A percentile compares a stretch with the other conserved stretches of the same genome.
These are phyloP conservation scores for Nakaseomyces kungkrabaensis DNA, from an alignment of 1,139 yeast genomes.

Conservation along the genomic window DNA sequence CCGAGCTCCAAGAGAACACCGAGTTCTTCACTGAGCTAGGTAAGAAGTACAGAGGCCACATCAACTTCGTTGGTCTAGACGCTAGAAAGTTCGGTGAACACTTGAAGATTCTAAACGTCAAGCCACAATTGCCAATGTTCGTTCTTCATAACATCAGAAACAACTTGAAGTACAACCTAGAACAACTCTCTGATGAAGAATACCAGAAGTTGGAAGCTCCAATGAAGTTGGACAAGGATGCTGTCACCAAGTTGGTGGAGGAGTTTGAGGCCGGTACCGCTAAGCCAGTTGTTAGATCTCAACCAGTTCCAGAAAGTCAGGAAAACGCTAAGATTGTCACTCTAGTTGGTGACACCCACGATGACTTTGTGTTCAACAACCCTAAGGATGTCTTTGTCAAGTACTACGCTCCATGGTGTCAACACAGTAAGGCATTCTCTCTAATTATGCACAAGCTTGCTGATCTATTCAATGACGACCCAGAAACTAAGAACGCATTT, in stretches of 20 bases:
- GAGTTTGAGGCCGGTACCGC: slow-evolving; percentile 56
- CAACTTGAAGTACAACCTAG: slow-evolving; percentile 69
- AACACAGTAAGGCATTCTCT: slow-evolving; percentile 91
- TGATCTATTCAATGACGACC: slow-evolving; percentile 44
- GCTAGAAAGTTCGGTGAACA: slow-evolving; percentile 75
- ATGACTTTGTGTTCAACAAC: slow-evolving; percentile 53
- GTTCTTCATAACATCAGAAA: slow-evolving; percentile 65
- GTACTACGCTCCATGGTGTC: slow-evolving; percentile 98
- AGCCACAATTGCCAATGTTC: slow-evolving; percentile 79
- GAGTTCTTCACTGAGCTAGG: slow-evolving; percentile 53
- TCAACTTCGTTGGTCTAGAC: slow-evolving; percentile 84
- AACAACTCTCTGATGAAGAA: slow-evolving; percentile 34
- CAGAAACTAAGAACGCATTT: slow-evolving; percentile 41
- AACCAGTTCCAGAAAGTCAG: slow-evolving; percentile 73
- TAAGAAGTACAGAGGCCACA: slow-evolving; percentile 63
- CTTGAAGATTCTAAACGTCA: slow-evolving; percentile 77
- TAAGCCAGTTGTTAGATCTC: slow-evolving; percentile 70
- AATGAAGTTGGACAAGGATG: slow-evolving; percentile 32
- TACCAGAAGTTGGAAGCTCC: slow-evolving; percentile 15
- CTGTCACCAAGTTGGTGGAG: slow-evolving; percentile 51
- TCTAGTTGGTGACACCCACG: slow-evolving; percentile 80
- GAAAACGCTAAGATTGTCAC: slow-evolving; percentile 50
- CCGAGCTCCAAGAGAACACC: slow-evolving; percentile 50
- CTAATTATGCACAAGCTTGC: slow-evolving; percentile 86
- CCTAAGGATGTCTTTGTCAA: slow-evolving; percentile 80